phyloP scores from a whole-genome alignment of 2,329 filamentous ascomycete genomes.

The Fusarium secorum region DNA sequence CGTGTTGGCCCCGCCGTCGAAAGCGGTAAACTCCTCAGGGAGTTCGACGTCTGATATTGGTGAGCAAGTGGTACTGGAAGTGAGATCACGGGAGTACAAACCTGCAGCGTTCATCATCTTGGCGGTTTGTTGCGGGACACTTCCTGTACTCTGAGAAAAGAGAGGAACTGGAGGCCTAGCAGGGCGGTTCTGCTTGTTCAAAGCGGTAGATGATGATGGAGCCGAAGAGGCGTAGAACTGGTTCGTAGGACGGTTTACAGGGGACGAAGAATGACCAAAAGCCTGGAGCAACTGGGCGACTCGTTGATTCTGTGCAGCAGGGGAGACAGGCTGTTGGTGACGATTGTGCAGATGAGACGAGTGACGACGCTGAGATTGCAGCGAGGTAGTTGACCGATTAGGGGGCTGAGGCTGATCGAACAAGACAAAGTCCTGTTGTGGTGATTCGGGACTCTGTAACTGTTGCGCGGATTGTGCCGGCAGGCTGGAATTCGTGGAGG shows the following conservation, averaged over 20 bases:
- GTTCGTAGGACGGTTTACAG: constrained; percentile 64
- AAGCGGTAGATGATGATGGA: constrained; percentile 65
- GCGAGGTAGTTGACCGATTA: constrained; percentile 51
- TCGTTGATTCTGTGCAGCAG: constrained; percentile 63
- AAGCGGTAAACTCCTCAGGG: constrained; percentile 65
- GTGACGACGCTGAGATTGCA: constrained; percentile 55
- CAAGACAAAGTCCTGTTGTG: constrained; percentile 80
- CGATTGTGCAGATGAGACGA: constrained; percentile 56
- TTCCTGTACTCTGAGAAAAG: constrained; percentile 69
- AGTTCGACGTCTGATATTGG: constrained; percentile 62
- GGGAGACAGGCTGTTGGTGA: constrained; percentile 50
- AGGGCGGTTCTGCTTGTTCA: constrained; percentile 62
- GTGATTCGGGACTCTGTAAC: constrained; percentile 58
- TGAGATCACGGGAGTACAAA: constrained; percentile 31
- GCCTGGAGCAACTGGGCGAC: constrained; percentile 66
- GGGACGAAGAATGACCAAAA: constrained; percentile 63
- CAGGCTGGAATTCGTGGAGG: constrained; percentile 70
- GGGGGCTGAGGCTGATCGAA: constrained; percentile 62
- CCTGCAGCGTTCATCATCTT: constrained; percentile 57
- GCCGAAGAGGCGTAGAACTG: constrained; percentile 75
- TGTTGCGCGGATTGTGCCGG: constrained; percentile 69
- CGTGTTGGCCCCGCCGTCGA: constrained; percentile 60
- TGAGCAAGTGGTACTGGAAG: constrained; percentile 44
- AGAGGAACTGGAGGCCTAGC: constrained; percentile 75
- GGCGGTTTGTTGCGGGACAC: constrained; percentile 56